Percentiles rank a stretch among this genome's conserved stretches.
Conservation (phyloP, 495 filamentous ascomycete genomes). For the Zalerion maritima region DNA sequence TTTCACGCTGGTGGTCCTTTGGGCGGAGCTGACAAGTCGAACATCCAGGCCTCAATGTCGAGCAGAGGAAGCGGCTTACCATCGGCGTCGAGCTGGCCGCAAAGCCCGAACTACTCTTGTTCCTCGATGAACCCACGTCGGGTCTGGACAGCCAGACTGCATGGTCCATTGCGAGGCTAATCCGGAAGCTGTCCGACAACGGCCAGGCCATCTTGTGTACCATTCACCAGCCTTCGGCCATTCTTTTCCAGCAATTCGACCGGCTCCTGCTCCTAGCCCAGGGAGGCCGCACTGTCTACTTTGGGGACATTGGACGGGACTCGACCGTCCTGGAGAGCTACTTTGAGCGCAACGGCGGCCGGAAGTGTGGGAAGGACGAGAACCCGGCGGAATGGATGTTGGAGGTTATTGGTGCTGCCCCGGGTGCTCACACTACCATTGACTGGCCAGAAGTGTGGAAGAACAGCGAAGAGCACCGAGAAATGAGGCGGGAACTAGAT, state of each 20-base stretch:
- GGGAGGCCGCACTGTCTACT: conserved; percentile 60
- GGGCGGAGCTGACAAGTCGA: too few relatives aligned
- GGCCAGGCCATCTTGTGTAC: conserved; percentile 71
- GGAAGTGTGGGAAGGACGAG: conserved; percentile 45
- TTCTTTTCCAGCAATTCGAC: conserved; percentile 64
- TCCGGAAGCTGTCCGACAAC: conserved; percentile 65
- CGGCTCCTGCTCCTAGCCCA: conserved; percentile 50
- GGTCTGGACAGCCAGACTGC: conserved; percentile 80
- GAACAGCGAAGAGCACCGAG: conserved; percentile 48
- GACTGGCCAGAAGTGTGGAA: conserved; percentile 77
- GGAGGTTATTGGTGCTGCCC: conserved; percentile 23
- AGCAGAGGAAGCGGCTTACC: conserved; percentile 52
- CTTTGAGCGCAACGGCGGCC: conserved; percentile 50
- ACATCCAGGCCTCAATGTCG: conserved; percentile 20
- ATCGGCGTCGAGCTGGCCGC: conserved; percentile 89
- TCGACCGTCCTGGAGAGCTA: conserved; percentile 34
- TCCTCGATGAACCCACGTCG: conserved; percentile 70
- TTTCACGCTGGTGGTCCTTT: too few relatives aligned
- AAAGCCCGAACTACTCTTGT: conserved; percentile 65
- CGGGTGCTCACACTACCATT: conserved; percentile 46
- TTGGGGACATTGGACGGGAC: conserved; percentile 41
- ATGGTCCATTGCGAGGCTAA: conserved; percentile 66
- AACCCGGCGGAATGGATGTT: conserved; percentile 53
- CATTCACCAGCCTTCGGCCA: conserved; percentile 56
- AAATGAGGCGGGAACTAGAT: conserved; percentile 52